Conservation (phyloP, 2,329 filamentous ascomycete species). For the Claviceps citrina region DNA sequence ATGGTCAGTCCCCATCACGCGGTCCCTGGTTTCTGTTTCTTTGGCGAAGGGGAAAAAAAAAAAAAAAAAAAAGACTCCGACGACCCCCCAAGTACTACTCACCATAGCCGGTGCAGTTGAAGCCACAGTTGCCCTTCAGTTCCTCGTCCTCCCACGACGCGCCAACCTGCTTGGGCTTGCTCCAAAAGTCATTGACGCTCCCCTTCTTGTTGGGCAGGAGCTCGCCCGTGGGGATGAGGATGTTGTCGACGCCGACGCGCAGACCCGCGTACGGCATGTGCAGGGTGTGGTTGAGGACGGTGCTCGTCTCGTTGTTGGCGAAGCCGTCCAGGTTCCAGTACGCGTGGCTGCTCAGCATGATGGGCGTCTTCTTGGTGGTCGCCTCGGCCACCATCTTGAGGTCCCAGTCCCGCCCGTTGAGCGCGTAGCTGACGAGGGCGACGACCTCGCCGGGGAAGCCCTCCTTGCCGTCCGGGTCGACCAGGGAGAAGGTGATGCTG, state of each 20-base stretch:
- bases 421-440: slow-evolving; percentile 58
- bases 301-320: slow-evolving; percentile 52
- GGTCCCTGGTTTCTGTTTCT: too few species aligned
- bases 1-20: too few species aligned
- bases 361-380: slow-evolving; percentile 61
- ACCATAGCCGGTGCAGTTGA: slow-evolving; percentile 74
- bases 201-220: slow-evolving; percentile 53
- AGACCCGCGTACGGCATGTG: slow-evolving; percentile 58
- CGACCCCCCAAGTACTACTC: slow-evolving; percentile 19
- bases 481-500: slow-evolving; percentile 61
- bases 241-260: slow-evolving; percentile 52
- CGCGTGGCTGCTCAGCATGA: slow-evolving; percentile 60
- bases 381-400: slow-evolving; percentile 57
- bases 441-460: slow-evolving; percentile 69
- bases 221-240: slow-evolving; percentile 60
- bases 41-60: neutral
- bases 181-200: slow-evolving; percentile 72
- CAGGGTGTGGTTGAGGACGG: slow-evolving; percentile 55
- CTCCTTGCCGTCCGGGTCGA: slow-evolving; percentile 56
- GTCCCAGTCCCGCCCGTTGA: slow-evolving; percentile 52
- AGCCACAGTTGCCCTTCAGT: slow-evolving; percentile 60
- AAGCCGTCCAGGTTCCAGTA: slow-evolving; percentile 81
- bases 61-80: neutral
- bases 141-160: slow-evolving; percentile 47
- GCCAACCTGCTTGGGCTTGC: slow-evolving; percentile 62